Conservation (phyloP, 805 yeast genomes). For the Starmerella stigmatis region DNA sequence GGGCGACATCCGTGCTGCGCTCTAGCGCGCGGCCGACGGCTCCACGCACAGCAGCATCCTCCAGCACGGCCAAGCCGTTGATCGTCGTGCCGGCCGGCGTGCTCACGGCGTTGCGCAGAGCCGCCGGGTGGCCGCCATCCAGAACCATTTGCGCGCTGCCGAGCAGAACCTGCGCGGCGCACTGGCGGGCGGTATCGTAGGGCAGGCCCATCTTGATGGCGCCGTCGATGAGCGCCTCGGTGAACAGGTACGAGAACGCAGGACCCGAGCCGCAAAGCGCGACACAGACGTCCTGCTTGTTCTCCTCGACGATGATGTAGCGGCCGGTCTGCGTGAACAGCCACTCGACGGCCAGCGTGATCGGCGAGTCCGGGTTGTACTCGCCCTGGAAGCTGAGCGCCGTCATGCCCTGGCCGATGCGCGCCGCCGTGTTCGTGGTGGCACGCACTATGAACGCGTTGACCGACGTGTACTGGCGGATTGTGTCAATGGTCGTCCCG, state of each 20-base stretch:
- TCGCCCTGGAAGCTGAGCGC: constrained; percentile 68
- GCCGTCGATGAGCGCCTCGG: constrained; percentile 89
- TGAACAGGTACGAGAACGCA: constrained; percentile 78
- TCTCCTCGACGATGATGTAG: constrained; percentile 45
- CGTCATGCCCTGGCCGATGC: constrained; percentile 87
- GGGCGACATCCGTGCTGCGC: constrained; percentile 79
- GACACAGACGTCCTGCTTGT: constrained; percentile 93
- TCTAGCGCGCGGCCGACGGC: constrained; percentile 82
- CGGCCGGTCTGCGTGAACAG: constrained; percentile 36
- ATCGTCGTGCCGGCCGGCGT: constrained; percentile 98
- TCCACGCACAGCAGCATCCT: constrained; percentile 78
- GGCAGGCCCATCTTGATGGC: constrained; percentile 93
- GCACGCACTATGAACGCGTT: constrained; percentile 61
- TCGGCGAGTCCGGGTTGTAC: constrained; percentile 26
- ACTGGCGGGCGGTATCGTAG: constrained; percentile 63
- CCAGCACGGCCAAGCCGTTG: constrained; percentile 86
- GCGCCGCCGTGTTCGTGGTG: constrained; percentile 98
- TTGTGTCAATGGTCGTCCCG: constrained; percentile 76
- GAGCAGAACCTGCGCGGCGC: constrained; percentile 88
- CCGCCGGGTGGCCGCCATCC: constrained; percentile 82
- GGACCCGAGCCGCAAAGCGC: constrained; percentile 95
- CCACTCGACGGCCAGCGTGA: constrained; percentile 33
- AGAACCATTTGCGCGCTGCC: constrained; percentile 90
- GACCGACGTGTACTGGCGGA: constrained; percentile 33
- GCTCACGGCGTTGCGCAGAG: constrained; percentile 74